Evolutionary conservation across 225 moss, liverwort and hornwort species (phyloP).

Genomic region (Pleurozium schreberi): DNA sequence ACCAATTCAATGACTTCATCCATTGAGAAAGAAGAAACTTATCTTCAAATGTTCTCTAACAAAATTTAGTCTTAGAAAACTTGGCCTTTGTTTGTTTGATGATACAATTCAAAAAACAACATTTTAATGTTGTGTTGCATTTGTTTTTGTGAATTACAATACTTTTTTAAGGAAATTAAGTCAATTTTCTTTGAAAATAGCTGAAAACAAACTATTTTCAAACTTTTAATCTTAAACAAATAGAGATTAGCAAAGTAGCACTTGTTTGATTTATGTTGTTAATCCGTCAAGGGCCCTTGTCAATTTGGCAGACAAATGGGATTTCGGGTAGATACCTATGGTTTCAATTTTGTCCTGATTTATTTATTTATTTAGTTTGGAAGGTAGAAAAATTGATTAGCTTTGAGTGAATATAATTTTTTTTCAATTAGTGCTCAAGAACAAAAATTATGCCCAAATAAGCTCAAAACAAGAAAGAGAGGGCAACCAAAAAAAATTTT

Average conservation of each 20-base stretch:
- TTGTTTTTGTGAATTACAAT: fast-evolving
- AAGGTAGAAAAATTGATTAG: no score
- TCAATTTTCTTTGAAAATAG: background rate
- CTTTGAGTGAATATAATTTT: no score
- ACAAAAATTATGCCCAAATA: no score
- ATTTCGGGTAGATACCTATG: no score
- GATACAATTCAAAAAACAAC: background rate
- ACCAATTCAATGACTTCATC: background rate
- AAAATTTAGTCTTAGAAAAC: background rate
- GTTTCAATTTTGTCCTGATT: no score
- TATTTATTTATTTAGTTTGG: no score
- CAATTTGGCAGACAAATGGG: no score
- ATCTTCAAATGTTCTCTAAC: background rate
- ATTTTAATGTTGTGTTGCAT: no score
- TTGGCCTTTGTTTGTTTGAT: background rate
- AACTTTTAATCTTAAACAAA: background rate
- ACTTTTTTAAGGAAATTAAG: background rate
- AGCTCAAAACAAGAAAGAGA: no score
- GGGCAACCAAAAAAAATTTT: no score
- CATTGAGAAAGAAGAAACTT: background rate
- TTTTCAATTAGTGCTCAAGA: no score
- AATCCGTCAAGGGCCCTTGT: no score
- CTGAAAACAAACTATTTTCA: fast-evolving
- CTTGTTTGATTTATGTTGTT: background rate
- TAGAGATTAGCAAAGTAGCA: background rate